Evolutionary conservation across 805 yeast species (phyloP), one percentile per base, ranked within the genome.

Genomic region (Ogataea zsoltii): DNA sequence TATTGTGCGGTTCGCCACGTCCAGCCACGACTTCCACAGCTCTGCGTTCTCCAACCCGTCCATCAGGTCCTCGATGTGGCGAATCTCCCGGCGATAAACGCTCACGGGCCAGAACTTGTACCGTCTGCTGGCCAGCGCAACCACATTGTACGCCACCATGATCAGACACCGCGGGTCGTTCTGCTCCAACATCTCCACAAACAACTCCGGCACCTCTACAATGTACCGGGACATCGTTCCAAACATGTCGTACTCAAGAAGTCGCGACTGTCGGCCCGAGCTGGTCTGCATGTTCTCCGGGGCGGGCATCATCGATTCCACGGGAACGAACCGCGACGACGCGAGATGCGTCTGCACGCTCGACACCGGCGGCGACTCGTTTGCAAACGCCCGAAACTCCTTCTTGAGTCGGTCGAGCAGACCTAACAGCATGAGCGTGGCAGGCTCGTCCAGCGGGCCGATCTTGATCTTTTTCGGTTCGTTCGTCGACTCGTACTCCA

Each of bases 91-190:
- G 4, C 42, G 31, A 23, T 47, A 56, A 3, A 56, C 48, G 9
- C 35, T 19, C n/a, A 39, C 42, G 1, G 60, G 54, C 60, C 60
- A 56, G 34, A 44, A 45, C 16, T 45, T 44, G 32, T 53, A 56
- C 12, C 30, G 25, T 19, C 52, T 37, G 14, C 31, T 19, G 9
- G 56, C 57, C 21, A 56, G 35, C 7, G 49, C 56, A 18, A 53
- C 18, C 14, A 54, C 31, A 33, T 51, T 51, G 46, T 56, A 55
- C 13, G 56, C 60, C 2, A 49, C 43, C 10, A 54, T 26, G 7
- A 56, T 46, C 28, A 56, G 44, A 1, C 57, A 57, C 13, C 58
- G 49, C 5, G 60, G 60, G 23, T 56, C 60, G n/a, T 42, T 38
- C 28, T 42, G 42, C 11, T 53, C 57, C 39, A 49, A 38, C 32